Evolutionary conservation across 2,329 filamentous ascomycete genomes (phyloP).

Genomic region (Cordyceps javanica): DNA sequence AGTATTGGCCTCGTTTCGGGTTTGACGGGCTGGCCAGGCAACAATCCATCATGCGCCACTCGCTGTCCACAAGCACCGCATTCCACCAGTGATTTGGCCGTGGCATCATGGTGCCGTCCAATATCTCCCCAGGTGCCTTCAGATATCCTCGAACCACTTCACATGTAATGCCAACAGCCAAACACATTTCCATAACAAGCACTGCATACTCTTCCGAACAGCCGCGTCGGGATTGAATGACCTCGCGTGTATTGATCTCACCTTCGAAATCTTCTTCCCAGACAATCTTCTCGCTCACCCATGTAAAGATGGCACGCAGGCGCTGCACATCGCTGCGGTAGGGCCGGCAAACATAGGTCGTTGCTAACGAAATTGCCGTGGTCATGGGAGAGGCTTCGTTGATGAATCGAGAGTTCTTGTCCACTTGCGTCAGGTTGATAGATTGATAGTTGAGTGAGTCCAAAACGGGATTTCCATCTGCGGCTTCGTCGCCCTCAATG

Average conservation of each 20-base stretch:
- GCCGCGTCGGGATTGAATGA: constrained; percentile 76
- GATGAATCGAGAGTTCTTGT: constrained; percentile 92
- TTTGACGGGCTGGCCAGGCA: constrained; percentile 88
- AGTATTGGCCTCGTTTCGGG: constrained; percentile 71
- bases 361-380: constrained; percentile 75
- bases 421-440: constrained; percentile 78
- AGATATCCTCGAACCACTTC: constrained; percentile 87
- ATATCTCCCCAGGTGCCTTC: constrained; percentile 78
- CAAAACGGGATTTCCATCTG: constrained; percentile 74
- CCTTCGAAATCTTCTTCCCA: constrained; percentile 96
- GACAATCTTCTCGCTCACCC: constrained; percentile 88
- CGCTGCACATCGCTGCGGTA: constrained; percentile 93
- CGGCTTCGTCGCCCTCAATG: constrained; percentile 83
- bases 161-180: constrained; percentile 77
- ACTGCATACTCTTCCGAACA: constrained; percentile 86
- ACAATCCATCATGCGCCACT: constrained; percentile 96
- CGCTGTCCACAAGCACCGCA: constrained; percentile 81
- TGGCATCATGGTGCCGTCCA: constrained; percentile 76
- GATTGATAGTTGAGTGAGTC: constrained; percentile 75
- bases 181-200: constrained; percentile 89
- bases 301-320: constrained; percentile 90
- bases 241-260: constrained; percentile 73
- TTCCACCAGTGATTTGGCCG: constrained; percentile 98
- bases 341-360: constrained; percentile 87
- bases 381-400: constrained; percentile 75